phyloP scores from a whole-genome alignment of 306 rosid genomes.

The Lathyrus oleraceus region DNA sequence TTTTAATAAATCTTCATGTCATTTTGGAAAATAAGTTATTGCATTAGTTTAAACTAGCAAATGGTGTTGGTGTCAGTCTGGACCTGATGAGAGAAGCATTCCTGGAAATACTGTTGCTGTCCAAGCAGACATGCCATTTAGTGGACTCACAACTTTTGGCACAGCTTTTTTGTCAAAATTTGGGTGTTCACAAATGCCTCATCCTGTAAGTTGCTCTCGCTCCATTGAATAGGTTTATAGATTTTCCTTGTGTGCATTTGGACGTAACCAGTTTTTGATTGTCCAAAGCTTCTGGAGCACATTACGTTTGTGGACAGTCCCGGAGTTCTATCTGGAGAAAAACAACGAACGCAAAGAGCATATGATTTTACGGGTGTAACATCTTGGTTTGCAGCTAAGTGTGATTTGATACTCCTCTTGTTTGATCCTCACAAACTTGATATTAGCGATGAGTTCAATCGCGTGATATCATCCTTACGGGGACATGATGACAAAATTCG shows the following conservation, averaged over 20 bases:
- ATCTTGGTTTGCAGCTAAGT: constrained; percentile 94
- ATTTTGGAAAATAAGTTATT: constrained; percentile 26
- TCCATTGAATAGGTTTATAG: neutral
- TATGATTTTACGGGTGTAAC: constrained; percentile 89
- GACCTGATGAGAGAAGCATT: constrained; percentile 86
- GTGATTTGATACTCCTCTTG: constrained; percentile 78
- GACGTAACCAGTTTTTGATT: constrained; percentile 3
- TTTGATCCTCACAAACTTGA: constrained; percentile 98
- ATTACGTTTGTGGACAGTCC: constrained; percentile 93
- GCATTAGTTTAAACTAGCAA: constrained; percentile 32
- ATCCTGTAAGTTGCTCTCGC: constrained; percentile 60
- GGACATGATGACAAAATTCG: constrained; percentile 95
- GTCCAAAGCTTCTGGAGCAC: constrained; percentile 72
- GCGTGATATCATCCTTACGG: constrained; percentile 81
- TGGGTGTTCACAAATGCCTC: constrained; percentile 93
- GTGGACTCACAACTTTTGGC: constrained; percentile 88
- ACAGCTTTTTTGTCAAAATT: constrained; percentile 89
- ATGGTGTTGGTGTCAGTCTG: constrained; percentile 62
- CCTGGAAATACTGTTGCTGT: constrained; percentile 96
- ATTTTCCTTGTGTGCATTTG: constrained; percentile 21
- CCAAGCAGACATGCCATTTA: constrained; percentile 94
- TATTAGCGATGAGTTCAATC: constrained; percentile 90
- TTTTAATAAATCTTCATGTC: constrained; percentile 13
- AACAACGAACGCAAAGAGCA: constrained; percentile 88
- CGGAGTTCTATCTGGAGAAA: constrained; percentile 92